Base-by-base conservation (phyloP, 2,329 filamentous ascomycete genomes). In the Sclerotinia subarctica region DNA sequence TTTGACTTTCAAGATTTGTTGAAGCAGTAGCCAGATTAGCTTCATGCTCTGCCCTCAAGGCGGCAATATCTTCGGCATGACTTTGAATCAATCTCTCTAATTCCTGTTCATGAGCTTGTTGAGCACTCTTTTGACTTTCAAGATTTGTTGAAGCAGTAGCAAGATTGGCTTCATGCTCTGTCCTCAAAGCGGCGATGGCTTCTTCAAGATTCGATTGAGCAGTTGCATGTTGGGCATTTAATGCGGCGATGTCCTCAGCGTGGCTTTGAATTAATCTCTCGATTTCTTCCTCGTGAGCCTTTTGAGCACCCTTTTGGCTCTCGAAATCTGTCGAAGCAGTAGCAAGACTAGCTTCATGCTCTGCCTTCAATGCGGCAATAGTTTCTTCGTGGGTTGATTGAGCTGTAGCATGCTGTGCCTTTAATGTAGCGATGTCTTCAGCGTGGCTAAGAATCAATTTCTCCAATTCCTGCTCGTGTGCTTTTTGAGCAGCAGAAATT, bases 331-430 rank as follows among this genome's bases (percentile, higher is more conserved):
- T 24, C 17, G 29, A 62, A 7, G 46, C 15, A 24, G 15, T 11
- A 4, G 46, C 21, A 38, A 62, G 32, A 38, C 17, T 47, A 5
- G 42, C 44, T 38, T 66, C 64, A 11, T 57, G 51, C 11, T 58
- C 51, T 47, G 26, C 15, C 35, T 58, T 66, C 26, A 58, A 57
- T 19, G 82, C 80, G 44, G 82, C 81, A 32, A 76, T 74, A n/a
- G 82, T 81, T 78, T 87, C 84, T 4, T 81, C 83, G 79, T 86
- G 86, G 15, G 80, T 21, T 80, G 84, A 84, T 72, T 88, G 84
- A 71, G 81, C 46, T 38, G 85, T 81, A 57, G 80, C 79, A 46
- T 74, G 77, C 58, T 80, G 78, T 53, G 81, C 79, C 77, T 81
- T 83, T 52, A 88, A 77, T 5, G 69, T 64, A 8, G 69, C 69